Conservation (phyloP, 108 stramenopile species). For the Craspedostauros australis region DNA sequence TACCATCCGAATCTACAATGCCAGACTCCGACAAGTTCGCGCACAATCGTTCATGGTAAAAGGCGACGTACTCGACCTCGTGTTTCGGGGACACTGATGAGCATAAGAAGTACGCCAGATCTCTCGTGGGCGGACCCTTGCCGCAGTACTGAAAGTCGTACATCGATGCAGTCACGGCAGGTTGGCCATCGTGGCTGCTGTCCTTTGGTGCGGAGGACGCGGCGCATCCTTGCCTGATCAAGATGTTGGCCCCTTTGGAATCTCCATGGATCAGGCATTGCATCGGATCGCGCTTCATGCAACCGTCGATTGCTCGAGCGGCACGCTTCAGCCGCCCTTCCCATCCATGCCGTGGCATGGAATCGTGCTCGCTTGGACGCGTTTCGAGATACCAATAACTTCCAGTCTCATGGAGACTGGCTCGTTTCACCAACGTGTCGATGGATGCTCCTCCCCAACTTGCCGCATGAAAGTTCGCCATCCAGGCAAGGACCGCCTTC, state of each 20-base stretch:
- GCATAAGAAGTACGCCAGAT: slow-evolving; percentile 72
- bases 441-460: slow-evolving; percentile 36
- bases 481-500: slow-evolving; percentile 33
- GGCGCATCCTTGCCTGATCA: too few relatives aligned
- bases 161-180: slow-evolving; percentile 22
- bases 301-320: slow-evolving; percentile 56
- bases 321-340: slow-evolving; percentile 62
- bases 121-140: slow-evolving; percentile 49
- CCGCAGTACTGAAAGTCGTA: slow-evolving; percentile 79
- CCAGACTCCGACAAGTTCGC: slow-evolving; percentile 6
- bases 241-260: slow-evolving; percentile 65
- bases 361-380: slow-evolving; percentile 57
- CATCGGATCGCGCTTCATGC: slow-evolving; percentile 51
- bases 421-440: slow-evolving; percentile 18
- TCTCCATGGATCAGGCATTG: slow-evolving; percentile 73
- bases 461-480: slow-evolving; percentile 63
- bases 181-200: not conserved
- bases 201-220: not conserved
- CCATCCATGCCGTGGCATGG: slow-evolving; percentile 56
- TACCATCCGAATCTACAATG: too few relatives aligned
- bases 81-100: slow-evolving; percentile 19
- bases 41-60: slow-evolving; percentile 32
- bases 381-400: slow-evolving; percentile 78
- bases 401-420: slow-evolving; percentile 42
- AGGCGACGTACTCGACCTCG: slow-evolving; percentile 18